Evolutionary conservation across 2,329 filamentous ascomycete genomes (phyloP), one percentile per base, ranked within the genome.

Genomic region (Magnaporthiopsis rhizophila): DNA sequence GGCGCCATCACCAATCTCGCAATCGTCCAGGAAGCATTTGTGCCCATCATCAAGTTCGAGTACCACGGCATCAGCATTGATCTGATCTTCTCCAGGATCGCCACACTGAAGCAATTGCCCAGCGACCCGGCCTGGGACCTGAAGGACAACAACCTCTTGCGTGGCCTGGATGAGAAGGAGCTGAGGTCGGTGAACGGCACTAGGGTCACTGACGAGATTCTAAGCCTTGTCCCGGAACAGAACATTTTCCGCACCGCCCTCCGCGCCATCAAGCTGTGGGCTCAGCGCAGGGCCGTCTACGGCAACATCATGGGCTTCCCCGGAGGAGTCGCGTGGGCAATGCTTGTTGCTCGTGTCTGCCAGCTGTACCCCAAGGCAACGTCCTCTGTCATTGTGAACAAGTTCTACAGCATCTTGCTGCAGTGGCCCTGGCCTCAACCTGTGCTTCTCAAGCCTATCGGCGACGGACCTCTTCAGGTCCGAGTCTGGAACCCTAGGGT

Each of bases 41-140:
- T 98, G 9, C 95, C 95, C 61, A 96, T 99, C 74, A 98, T 99
- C 80, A 98, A 97, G 75, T 91, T 98, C 72, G 91, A 96, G 74
- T 91, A 96, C 69, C 87, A 84, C 62, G 91, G 89, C 62, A 96
- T 99, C 74, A 95, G 91, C 74, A 96, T 99, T 73, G 95, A 99
- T 82, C 79, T 99, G 69, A 96, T 98, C 74, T 92, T 93, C 76
- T 89, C 90, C 68, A 84, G 90, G 64, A 85, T 96, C 69, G 80
- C 88, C 66, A 83, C 84, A 26, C 79, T 92, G 68, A 85, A 86
- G 69, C 84, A 91, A 69, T 83, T 96, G 68, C 87, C 90, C 32
- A 75, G 78, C 5, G 83, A 87, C 53, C 82, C 86, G 62, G 83
- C 89, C 66, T 84, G 95, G 66, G 86, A 89, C 64, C 80, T 98